Evolutionary conservation across 1,139 yeast genomes (phyloP).

Genomic region (Entelexis paramagnoliae): DNA sequence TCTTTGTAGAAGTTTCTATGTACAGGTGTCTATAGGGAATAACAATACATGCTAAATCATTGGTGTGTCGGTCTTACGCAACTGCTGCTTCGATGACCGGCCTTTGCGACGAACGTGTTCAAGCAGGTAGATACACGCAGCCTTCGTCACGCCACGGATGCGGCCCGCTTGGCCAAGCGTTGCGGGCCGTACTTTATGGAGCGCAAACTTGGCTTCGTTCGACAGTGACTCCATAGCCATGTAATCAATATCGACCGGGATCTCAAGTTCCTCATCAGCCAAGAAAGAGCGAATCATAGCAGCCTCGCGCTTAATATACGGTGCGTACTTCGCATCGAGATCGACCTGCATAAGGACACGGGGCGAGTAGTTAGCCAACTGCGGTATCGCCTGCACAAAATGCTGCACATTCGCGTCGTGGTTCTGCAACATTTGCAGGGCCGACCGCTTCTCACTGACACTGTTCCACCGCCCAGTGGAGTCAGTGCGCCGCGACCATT

Average conservation of each 20-base stretch:
- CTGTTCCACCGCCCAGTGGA: conserved; percentile 31
- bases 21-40: no score
- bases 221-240: conserved; percentile 45
- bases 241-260: conserved; percentile 62
- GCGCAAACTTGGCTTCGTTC: conserved; percentile 58
- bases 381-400: conserved; percentile 31
- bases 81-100: background rate
- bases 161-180: conserved; percentile 93
- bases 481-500: conserved; percentile 46
- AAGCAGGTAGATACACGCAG: conserved; percentile 31
- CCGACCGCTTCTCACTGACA: conserved; percentile 43
- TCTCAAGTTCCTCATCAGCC: conserved; percentile 63
- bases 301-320: conserved; percentile 64
- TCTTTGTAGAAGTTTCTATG: no score
- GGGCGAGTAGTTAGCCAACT: conserved; percentile 36
- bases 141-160: conserved; percentile 86
- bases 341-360: conserved; percentile 54
- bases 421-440: conserved; percentile 47
- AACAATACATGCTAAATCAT: no score
- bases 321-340: conserved; percentile 74
- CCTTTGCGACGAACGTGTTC: conserved; percentile 21
- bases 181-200: conserved; percentile 69
- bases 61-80: background rate
- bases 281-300: conserved; percentile 65
- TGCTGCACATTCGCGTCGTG: conserved; percentile 31